Conservation (phyloP, 768 basidiomycete genomes). For the Scleroderma bovista region DNA sequence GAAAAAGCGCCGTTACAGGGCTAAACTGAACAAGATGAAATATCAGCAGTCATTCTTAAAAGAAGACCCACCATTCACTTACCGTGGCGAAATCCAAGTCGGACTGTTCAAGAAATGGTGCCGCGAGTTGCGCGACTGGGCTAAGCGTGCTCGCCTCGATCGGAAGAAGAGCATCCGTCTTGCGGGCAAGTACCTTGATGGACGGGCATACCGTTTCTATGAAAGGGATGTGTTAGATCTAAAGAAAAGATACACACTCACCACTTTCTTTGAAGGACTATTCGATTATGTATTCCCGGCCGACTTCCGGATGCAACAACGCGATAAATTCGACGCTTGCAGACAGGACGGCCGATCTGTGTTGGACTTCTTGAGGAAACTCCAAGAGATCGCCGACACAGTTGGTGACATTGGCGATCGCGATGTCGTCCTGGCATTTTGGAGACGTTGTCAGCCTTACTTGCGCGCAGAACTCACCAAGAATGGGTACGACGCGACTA, state of each 20-base stretch:
- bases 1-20: neutral
- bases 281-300: constrained; percentile 12
- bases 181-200: neutral
- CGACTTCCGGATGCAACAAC: constrained; percentile 11
- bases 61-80: constrained; percentile 6
- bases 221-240: constrained; percentile 2
- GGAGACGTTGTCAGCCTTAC: constrained; percentile 6
- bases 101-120: constrained; percentile 6
- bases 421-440: constrained; percentile 7
- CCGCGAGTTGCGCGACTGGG: constrained; percentile 4
- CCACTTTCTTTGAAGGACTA: constrained; percentile 3
- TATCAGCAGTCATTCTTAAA: constrained; percentile 11
- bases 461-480: constrained; percentile 3
- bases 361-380: constrained; percentile 3
- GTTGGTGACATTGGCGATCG: constrained; percentile 8
- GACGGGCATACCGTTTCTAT: constrained; percentile 5
- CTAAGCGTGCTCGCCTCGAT: neutral
- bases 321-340: constrained; percentile 8
- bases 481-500: constrained; percentile 8
- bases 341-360: constrained; percentile 6
- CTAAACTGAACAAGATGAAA: constrained; percentile 2
- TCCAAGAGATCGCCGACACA: constrained; percentile 5
- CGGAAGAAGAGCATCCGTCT: neutral
- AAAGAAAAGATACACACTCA: constrained; percentile 6
- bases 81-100: constrained; percentile 6